These are phyloP conservation scores for Microcyclospora pomicola DNA, from an alignment of 2,329 filamentous ascomycete species.

Conservation along the genomic window DNA sequence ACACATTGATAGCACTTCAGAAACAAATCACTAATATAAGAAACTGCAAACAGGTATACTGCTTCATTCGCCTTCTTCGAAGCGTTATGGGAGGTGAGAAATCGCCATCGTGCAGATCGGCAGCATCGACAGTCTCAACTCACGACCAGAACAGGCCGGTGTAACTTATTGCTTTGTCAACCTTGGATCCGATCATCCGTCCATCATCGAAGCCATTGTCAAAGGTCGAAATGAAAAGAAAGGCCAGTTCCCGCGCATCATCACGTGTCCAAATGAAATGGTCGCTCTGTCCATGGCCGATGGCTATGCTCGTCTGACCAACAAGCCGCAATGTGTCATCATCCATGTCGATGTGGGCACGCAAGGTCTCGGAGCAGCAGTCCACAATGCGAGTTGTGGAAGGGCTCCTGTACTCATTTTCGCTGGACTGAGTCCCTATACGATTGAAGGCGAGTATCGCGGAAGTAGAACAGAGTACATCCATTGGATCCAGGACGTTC, in stretches of 20 bases:
- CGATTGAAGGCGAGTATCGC: conserved; percentile 61
- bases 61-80: conserved; percentile 74
- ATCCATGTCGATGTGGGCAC: conserved; percentile 74
- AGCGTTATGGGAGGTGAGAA: conserved; percentile 53
- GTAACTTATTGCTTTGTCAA: conserved; percentile 51
- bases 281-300: conserved; percentile 72
- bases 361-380: conserved; percentile 60
- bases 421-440: conserved; percentile 63
- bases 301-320: conserved; percentile 59
- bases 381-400: conserved; percentile 66
- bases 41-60: conserved; percentile 40
- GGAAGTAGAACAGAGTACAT: conserved; percentile 73
- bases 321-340: conserved; percentile 62
- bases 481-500: conserved; percentile 76
- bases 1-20: too few relatives aligned
- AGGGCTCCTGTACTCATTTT: conserved; percentile 65
- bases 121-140: background rate
- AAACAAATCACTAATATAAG: too few relatives aligned
- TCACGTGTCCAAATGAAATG: conserved; percentile 78
- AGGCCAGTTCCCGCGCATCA: conserved; percentile 54
- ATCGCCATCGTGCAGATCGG: background rate
- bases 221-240: conserved; percentile 56
- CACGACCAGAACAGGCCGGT: conserved; percentile 30
- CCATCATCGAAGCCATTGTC: conserved; percentile 68
- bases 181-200: conserved; percentile 58